These are phyloP conservation scores for Aspergillus ibericus DNA, from an alignment of 2,329 filamentous ascomycete genomes.

Conservation along the genomic window DNA sequence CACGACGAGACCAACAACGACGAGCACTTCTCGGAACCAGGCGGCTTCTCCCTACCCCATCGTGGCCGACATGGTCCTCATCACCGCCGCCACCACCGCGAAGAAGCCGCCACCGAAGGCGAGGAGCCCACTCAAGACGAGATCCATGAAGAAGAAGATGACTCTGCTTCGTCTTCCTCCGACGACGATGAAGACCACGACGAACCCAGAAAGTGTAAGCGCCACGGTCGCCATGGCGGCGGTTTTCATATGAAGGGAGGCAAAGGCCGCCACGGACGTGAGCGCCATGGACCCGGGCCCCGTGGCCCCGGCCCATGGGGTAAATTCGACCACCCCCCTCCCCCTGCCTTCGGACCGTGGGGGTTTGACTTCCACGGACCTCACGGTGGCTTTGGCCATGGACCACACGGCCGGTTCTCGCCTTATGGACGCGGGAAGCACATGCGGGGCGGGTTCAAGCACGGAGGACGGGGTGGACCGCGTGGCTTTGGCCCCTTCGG, in stretches of 20 bases:
- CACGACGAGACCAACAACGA: neutral
- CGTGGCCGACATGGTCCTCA: neutral
- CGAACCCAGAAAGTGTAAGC: neutral
- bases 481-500: slow-evolving; percentile 1
- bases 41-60: neutral
- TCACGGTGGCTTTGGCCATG: neutral
- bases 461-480: neutral
- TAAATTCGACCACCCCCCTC: neutral
- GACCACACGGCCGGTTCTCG: neutral
- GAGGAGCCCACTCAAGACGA: neutral
- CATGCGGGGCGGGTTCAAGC: slow-evolving; percentile 6
- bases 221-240: neutral
- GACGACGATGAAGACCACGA: neutral
- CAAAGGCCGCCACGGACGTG: neutral
- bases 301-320: neutral
- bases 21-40: neutral
- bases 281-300: neutral
- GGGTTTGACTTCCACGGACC: neutral
- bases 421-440: neutral
- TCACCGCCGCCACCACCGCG: neutral
- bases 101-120: neutral
- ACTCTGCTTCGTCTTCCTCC: neutral
- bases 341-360: neutral
- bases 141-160: neutral
- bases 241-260: neutral